A percentile compares a stretch with the other conserved stretches of the same genome.
Evolutionary conservation across 306 rosid species (phyloP).

Genomic region (Cicer judaicum): DNA sequence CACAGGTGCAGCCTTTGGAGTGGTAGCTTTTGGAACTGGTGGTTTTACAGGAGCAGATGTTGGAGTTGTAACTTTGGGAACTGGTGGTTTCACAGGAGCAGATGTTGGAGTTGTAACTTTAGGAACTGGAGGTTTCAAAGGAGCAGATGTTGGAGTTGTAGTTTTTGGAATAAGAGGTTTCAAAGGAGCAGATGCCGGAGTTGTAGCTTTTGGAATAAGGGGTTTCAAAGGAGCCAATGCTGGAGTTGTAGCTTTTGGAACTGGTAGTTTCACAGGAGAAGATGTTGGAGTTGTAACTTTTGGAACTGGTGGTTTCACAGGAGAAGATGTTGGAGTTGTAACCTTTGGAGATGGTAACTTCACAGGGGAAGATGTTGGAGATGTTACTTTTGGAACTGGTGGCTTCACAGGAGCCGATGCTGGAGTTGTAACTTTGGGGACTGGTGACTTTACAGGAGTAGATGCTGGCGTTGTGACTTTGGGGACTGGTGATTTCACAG

Average conservation of each 20-base stretch:
- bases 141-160: slow-evolving; percentile 22
- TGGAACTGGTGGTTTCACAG: slow-evolving; percentile 29
- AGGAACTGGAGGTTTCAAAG: slow-evolving; percentile 10
- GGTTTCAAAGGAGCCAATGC: slow-evolving; percentile 7
- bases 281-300: slow-evolving; percentile 26
- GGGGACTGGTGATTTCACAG: background rate
- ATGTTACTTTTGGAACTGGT: background rate
- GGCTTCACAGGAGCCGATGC: no score
- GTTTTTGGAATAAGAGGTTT: slow-evolving; percentile 9
- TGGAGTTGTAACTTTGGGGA: no score
- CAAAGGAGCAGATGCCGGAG: slow-evolving; percentile 27
- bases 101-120: background rate
- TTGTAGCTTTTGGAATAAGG: background rate
- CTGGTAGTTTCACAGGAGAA: slow-evolving; percentile 33
- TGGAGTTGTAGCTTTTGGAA: slow-evolving; percentile 23
- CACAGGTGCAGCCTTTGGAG: slow-evolving; percentile 32
- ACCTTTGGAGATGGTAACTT: slow-evolving; percentile 21
- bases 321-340: slow-evolving; percentile 15
- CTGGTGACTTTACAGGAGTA: no score
- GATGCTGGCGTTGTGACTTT: slow-evolving; percentile 4
- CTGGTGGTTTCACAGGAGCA: slow-evolving; percentile 31
- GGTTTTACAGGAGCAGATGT: slow-evolving; percentile 16
- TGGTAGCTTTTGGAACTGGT: slow-evolving; percentile 5
- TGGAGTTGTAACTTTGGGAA: slow-evolving; percentile 9
- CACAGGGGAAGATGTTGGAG: slow-evolving; percentile 31